Percentiles rank a stretch among this genome's conserved stretches.
Evolutionary conservation across 495 filamentous ascomycete species (phyloP).

Genomic region (Aspergillus bertholletiae): DNA sequence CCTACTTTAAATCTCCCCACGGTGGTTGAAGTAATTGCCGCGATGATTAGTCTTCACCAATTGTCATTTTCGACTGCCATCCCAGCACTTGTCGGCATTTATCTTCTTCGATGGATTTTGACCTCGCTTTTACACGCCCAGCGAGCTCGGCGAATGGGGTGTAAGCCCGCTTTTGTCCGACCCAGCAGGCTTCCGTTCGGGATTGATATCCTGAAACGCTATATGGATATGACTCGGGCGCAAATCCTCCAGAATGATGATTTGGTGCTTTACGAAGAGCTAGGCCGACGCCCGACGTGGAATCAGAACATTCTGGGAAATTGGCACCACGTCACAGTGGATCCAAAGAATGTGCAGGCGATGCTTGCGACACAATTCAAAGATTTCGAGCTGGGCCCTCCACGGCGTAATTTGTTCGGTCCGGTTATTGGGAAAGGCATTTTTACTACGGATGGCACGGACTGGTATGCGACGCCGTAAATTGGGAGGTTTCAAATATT

Average conservation of each 20-base stretch:
- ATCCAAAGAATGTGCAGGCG: conserved; percentile 53
- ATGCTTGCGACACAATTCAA: conserved; percentile 53
- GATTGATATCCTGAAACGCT: not conserved
- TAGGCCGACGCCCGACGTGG: too few relatives aligned
- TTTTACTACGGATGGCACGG: conserved; percentile 18
- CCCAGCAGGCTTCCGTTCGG: not conserved
- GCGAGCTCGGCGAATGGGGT: too few relatives aligned
- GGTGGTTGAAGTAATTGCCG: too few relatives aligned
- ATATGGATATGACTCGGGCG: not conserved
- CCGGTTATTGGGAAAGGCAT: conserved; percentile 31
- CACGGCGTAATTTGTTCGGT: conserved; percentile 37
- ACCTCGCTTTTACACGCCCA: too few relatives aligned
- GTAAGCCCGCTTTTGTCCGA: too few relatives aligned
- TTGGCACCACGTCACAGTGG: conserved; percentile 38
- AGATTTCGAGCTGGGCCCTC: conserved; percentile 43
- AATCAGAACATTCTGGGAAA: conserved; percentile 21
- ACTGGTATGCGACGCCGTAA: conserved; percentile 31
- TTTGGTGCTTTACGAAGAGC: too few relatives aligned
- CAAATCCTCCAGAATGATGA: not conserved
- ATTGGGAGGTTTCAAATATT: conserved; percentile 28
- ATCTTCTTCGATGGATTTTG: too few relatives aligned
- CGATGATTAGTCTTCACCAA: too few relatives aligned
- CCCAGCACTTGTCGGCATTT: too few relatives aligned
- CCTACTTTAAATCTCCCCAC: too few relatives aligned
- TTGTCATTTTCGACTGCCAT: too few relatives aligned